These are phyloP conservation scores for Actinomortierella wolfii DNA, from an alignment of 371 early-diverging fungal genomes.

Conservation along the genomic window DNA sequence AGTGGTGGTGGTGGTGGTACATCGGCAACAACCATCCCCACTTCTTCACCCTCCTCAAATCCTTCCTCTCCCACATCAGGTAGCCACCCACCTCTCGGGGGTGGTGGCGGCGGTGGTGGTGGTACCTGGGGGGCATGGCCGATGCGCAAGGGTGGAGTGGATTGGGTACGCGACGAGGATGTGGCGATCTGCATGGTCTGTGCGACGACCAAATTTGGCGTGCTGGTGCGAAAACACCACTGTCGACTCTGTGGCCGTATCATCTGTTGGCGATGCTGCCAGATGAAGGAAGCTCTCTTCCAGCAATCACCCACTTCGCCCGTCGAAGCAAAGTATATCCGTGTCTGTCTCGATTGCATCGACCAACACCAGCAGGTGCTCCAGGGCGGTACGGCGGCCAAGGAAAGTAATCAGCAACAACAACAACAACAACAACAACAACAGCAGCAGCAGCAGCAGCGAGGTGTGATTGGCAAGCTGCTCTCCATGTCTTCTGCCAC, in stretches of 20 bases:
- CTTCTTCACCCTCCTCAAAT: conserved; percentile 4
- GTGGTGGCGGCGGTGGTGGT: no score
- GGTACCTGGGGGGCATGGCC: no score
- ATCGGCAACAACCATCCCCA: background rate
- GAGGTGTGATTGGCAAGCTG: no score
- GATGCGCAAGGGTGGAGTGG: conserved; percentile 7
- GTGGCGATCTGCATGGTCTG: conserved; percentile 47
- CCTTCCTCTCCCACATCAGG: conserved; percentile 11
- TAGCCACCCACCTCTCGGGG: no score
- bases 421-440: background rate
- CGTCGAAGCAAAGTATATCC: conserved; percentile 16
- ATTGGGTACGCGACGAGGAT: conserved; percentile 48
- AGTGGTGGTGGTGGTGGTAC: background rate
- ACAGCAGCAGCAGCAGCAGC: background rate
- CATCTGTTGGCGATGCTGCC: conserved; percentile 47
- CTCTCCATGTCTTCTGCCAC: background rate
- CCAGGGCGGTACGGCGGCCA: background rate
- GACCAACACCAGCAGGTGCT: conserved; percentile 15
- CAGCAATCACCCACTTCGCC: background rate
- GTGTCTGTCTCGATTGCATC: conserved; percentile 43
- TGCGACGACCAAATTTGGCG: conserved; percentile 30
- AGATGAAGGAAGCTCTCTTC: conserved; percentile 38
- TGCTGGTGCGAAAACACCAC: conserved; percentile 46
- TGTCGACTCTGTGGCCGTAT: conserved; percentile 47
- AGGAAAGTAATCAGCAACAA: background rate